phyloP scores from a whole-genome alignment of 1,284 basidiomycete genomes.

The Boletellus sp. region DNA sequence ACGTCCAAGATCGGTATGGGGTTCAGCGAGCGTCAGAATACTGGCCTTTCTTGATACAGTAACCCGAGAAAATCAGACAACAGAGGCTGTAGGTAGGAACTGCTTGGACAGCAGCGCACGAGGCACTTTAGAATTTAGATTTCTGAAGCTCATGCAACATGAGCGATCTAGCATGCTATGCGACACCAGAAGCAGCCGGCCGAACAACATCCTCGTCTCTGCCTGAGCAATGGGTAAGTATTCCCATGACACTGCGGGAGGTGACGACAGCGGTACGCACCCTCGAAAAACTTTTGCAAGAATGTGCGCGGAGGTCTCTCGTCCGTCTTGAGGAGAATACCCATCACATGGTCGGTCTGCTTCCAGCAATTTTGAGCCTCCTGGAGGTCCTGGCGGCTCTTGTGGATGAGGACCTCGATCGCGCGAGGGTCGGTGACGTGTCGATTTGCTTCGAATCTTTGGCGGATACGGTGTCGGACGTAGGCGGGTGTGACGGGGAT shows the following conservation, averaged over 20 bases:
- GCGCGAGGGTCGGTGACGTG: slow-evolving; percentile 80
- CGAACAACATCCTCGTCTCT: slow-evolving; percentile 52
- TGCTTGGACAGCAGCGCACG: background rate
- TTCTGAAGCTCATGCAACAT: slow-evolving; percentile 6
- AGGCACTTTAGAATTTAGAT: slow-evolving; percentile 8
- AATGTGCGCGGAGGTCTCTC: slow-evolving; percentile 61
- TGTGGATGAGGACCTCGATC: slow-evolving; percentile 86
- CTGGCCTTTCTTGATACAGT: too few species aligned
- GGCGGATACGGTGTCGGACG: slow-evolving; percentile 81
- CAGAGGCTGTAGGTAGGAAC: background rate
- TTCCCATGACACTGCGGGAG: background rate
- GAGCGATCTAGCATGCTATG: slow-evolving; percentile 14
- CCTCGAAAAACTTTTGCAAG: slow-evolving; percentile 83
- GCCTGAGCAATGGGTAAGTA: slow-evolving; percentile 33
- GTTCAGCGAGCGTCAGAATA: too few species aligned
- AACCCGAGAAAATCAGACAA: too few species aligned
- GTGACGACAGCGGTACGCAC: slow-evolving; percentile 40
- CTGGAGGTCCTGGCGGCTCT: slow-evolving; percentile 88
- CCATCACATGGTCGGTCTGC: slow-evolving; percentile 73
- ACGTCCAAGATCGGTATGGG: too few species aligned
- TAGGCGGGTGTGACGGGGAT: slow-evolving; percentile 81
- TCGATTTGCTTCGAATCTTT: slow-evolving; percentile 85
- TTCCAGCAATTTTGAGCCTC: slow-evolving; percentile 96
- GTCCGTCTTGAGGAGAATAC: slow-evolving; percentile 53
- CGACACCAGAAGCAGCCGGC: slow-evolving; percentile 49